Evolutionary conservation across 345 rosid species (phyloP).

Genomic region (Heritiera fomes): DNA sequence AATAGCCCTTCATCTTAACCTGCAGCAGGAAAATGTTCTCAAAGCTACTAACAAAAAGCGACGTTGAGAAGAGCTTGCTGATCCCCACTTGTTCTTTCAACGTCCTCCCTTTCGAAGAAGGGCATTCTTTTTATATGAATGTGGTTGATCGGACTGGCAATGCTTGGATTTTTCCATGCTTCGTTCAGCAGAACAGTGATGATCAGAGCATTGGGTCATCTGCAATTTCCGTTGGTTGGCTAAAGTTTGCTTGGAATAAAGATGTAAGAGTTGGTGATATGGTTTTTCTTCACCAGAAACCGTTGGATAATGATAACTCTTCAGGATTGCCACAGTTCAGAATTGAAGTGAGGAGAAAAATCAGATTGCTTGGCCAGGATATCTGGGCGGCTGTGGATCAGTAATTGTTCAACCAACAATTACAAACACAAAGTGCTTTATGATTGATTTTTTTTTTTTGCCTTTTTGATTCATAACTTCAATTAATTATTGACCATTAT

Average conservation of each 20-base stretch:
- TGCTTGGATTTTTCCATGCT: not conserved
- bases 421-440: too few relatives aligned
- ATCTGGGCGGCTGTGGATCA: not conserved
- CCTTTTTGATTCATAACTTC: not conserved
- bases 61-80: not conserved
- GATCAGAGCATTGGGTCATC: not conserved
- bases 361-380: slow-evolving; percentile 1
- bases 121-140: not conserved
- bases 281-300: slow-evolving; percentile 8
- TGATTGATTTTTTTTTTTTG: too few relatives aligned
- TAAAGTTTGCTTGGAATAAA: not conserved
- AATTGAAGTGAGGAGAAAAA: slow-evolving; percentile 5
- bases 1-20: too few relatives aligned
- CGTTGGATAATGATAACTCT: not conserved
- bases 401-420: not conserved
- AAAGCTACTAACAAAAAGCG: not conserved
- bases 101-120: not conserved
- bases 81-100: not conserved
- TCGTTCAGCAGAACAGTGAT: not conserved
- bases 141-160: not conserved
- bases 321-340: not conserved
- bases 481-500: not conserved
- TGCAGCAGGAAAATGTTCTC: not conserved
- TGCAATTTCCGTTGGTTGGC: not conserved
- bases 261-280: not conserved